Conservation (phyloP, 1,284 basidiomycete genomes). For the Moesziomyces aphidis region DNA sequence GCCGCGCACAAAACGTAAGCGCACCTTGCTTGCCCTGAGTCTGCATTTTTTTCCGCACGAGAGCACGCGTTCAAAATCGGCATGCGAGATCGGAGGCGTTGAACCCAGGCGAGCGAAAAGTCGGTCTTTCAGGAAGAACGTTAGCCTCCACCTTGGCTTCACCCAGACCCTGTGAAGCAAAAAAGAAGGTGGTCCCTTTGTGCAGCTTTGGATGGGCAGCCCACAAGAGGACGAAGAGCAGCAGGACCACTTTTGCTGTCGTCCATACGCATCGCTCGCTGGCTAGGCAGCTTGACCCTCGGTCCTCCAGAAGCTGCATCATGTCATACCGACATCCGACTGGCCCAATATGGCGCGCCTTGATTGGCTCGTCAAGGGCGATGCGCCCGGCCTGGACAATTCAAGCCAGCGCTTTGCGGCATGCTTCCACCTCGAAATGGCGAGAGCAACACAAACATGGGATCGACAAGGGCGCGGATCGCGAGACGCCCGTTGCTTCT, state of each 20-base stretch:
- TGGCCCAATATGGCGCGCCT: constrained; percentile 11
- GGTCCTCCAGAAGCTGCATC: neutral
- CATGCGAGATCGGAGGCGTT: no score
- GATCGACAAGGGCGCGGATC: constrained; percentile 9
- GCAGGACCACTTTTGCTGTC: neutral
- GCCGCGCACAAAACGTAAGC: constrained; percentile 36
- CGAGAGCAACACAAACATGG: constrained; percentile 3
- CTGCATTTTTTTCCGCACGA: constrained; percentile 21
- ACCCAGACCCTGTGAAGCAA: neutral
- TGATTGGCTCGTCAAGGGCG: constrained; percentile 2
- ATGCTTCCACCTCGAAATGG: constrained; percentile 14
- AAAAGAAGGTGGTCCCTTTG: neutral
- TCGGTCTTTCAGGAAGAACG: neutral
- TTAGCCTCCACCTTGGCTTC: neutral
- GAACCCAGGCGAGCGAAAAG: neutral
- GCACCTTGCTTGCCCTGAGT: neutral
- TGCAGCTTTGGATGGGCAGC: neutral
- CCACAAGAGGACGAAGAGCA: neutral
- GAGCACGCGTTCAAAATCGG: neutral
- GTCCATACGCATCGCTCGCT: neutral
- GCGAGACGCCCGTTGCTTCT: neutral
- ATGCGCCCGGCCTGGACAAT: neutral
- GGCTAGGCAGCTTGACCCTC: neutral
- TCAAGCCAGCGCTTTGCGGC: constrained; percentile 5
- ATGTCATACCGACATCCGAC: constrained; percentile 7